These are phyloP conservation scores for Dipodascopsis tothii DNA, from an alignment of 805 yeast species.

Conservation along the genomic window DNA sequence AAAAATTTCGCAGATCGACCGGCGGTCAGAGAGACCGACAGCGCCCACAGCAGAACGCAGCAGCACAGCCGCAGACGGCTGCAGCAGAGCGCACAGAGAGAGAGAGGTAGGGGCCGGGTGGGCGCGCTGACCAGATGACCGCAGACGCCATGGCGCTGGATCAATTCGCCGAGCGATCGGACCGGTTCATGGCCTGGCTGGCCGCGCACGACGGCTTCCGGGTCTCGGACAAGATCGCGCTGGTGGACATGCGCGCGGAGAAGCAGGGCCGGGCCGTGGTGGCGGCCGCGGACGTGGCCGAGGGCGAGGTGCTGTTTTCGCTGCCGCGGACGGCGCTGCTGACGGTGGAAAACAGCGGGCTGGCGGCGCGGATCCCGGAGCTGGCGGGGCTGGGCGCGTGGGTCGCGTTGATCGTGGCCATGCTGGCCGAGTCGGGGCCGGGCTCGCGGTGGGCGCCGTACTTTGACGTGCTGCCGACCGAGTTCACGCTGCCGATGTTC, in stretches of 20 bases:
- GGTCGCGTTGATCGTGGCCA: constrained; percentile 65
- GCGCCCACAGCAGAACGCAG: too few species aligned
- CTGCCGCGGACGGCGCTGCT: constrained; percentile 56
- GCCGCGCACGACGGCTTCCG: constrained; percentile 9
- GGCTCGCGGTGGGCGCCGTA: constrained; percentile 63
- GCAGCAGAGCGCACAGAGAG: too few species aligned
- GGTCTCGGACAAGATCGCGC: constrained; percentile 49
- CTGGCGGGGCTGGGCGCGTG: constrained; percentile 46
- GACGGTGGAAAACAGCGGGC: constrained; percentile 46
- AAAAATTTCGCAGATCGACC: too few species aligned
- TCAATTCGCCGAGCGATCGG: too few species aligned
- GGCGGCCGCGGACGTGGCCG: constrained; percentile 52
- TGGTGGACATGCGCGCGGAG: constrained; percentile 51
- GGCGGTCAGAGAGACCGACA: too few species aligned
- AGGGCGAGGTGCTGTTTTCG: constrained; percentile 59
- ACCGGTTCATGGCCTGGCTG: constrained; percentile 20
- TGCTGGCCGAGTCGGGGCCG: constrained; percentile 53
- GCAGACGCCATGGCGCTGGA: too few species aligned
- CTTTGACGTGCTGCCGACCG: constrained; percentile 59
- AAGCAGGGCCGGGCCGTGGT: constrained; percentile 74
- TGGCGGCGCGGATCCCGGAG: constrained; percentile 24
- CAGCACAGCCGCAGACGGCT: too few species aligned
- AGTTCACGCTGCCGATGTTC: constrained; percentile 64
- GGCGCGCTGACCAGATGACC: too few species aligned
- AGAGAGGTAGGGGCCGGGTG: too few species aligned